Conservation (phyloP, 805 yeast species). For the Candida corydali region DNA sequence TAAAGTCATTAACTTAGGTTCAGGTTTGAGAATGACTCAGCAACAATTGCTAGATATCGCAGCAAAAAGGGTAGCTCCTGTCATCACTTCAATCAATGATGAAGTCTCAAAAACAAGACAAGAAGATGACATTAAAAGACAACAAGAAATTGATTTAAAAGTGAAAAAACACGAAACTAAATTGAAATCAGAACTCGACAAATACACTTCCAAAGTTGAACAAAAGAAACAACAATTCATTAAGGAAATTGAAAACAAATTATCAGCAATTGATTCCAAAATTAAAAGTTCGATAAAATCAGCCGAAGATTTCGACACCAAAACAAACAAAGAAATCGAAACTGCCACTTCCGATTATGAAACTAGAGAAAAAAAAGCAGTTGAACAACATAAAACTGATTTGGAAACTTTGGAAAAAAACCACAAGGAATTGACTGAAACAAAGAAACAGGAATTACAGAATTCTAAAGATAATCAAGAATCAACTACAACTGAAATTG, state of each 20-base stretch:
- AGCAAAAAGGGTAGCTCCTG: slow-evolving; percentile 51
- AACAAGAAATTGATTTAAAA: slow-evolving; percentile 34
- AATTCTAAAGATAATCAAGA: slow-evolving; percentile 40
- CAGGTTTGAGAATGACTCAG: slow-evolving; percentile 51
- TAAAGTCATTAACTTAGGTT: slow-evolving; percentile 48
- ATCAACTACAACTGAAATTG: slow-evolving; percentile 42
- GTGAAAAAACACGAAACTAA: slow-evolving; percentile 31
- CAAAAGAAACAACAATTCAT: slow-evolving; percentile 36
- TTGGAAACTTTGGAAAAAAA: slow-evolving; percentile 39
- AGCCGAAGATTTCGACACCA: slow-evolving; percentile 32
- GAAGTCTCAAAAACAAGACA: slow-evolving; percentile 42
- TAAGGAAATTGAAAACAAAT: slow-evolving; percentile 35
- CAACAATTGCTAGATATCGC: slow-evolving; percentile 54
- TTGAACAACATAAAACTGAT: slow-evolving; percentile 41
- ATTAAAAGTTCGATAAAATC: slow-evolving; percentile 26
- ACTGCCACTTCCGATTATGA: slow-evolving; percentile 42
- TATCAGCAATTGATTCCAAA: slow-evolving; percentile 9
- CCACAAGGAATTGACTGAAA: slow-evolving; percentile 42
- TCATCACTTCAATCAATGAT: slow-evolving; percentile 46
- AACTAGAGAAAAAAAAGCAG: slow-evolving; percentile 44
- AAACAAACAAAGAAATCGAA: slow-evolving; percentile 40
- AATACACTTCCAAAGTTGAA: slow-evolving; percentile 33
- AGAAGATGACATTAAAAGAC: slow-evolving; percentile 40
- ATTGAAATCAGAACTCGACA: slow-evolving; percentile 32
- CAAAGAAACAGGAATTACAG: slow-evolving; percentile 40